Percentiles rank a stretch among this genome's conserved stretches.
phyloP scores from a whole-genome alignment of 2,329 filamentous ascomycete genomes.

The Westerdykella aurantiaca region DNA sequence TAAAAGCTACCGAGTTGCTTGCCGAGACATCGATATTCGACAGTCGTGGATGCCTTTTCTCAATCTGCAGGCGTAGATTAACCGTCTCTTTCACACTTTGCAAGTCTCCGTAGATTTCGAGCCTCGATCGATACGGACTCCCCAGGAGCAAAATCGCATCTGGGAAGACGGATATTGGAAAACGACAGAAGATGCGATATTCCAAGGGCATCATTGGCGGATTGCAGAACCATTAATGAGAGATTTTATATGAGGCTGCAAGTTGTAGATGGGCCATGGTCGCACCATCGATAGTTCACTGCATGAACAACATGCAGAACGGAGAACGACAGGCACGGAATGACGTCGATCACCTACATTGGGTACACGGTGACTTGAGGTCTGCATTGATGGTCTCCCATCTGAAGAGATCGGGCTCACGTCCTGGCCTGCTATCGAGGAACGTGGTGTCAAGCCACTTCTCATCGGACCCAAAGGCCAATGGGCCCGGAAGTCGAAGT shows the following conservation, averaged over 20 bases:
- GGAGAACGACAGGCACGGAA: neutral
- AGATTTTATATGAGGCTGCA: constrained; percentile 5
- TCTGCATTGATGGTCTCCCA: too few relatives aligned
- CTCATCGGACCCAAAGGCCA: too few relatives aligned
- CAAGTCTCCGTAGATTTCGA: neutral
- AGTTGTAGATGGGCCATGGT: neutral
- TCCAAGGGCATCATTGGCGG: constrained; percentile 5
- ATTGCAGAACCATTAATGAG: constrained; percentile 1
- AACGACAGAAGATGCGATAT: constrained; percentile 4
- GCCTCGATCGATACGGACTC: neutral
- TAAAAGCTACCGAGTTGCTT: neutral
- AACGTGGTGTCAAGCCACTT: too few relatives aligned
- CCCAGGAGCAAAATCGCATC: neutral
- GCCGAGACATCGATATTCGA: neutral
- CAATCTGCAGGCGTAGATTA: neutral
- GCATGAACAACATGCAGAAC: neutral
- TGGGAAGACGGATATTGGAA: constrained; percentile 1
- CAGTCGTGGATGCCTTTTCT: neutral
- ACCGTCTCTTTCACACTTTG: too few relatives aligned
- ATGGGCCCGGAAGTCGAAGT: too few relatives aligned
- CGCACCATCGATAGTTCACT: neutral
- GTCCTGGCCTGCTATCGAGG: too few relatives aligned
- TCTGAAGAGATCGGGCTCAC: too few relatives aligned
- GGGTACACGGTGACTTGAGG: too few relatives aligned
- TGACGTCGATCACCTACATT: neutral